phyloP scores from a whole-genome alignment of 257 asterid genomes.

The Solanum medicagineum region DNA sequence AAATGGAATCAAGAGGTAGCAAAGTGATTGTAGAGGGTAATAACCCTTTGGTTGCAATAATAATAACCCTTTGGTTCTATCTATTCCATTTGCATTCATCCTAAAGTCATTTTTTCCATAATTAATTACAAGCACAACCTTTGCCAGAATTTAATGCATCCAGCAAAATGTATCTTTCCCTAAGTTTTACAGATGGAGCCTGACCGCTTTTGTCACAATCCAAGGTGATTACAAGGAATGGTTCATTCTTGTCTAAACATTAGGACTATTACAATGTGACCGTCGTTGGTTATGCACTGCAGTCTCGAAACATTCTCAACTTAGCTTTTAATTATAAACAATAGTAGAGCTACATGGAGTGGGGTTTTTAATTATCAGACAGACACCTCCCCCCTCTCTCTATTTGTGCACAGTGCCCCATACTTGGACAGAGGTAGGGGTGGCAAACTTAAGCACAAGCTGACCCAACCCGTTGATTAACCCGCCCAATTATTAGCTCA shows the following conservation, averaged over 20 bases:
- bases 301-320: background rate
- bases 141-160: background rate
- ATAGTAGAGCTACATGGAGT: background rate
- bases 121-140: too few species aligned
- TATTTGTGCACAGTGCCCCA: too few species aligned
- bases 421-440: too few species aligned
- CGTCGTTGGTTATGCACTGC: background rate
- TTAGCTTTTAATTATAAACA: background rate
- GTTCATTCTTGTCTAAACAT: background rate
- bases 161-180: background rate
- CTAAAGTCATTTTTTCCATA: background rate
- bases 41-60: background rate
- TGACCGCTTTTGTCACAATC: background rate
- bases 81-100: background rate
- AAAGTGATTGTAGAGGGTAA: background rate
- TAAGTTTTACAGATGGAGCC: background rate
- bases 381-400: too few species aligned
- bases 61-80: background rate
- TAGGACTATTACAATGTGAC: background rate
- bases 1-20: background rate
- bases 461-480: too few species aligned
- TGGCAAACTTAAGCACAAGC: too few species aligned
- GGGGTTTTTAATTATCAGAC: too few species aligned
- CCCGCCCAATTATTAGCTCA: too few species aligned
- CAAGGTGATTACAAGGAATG: background rate